Percentiles rank a stretch among this genome's conserved stretches.
Evolutionary conservation across 305 asterid genomes (phyloP).

Genomic region (Fraxinus greggii): DNA sequence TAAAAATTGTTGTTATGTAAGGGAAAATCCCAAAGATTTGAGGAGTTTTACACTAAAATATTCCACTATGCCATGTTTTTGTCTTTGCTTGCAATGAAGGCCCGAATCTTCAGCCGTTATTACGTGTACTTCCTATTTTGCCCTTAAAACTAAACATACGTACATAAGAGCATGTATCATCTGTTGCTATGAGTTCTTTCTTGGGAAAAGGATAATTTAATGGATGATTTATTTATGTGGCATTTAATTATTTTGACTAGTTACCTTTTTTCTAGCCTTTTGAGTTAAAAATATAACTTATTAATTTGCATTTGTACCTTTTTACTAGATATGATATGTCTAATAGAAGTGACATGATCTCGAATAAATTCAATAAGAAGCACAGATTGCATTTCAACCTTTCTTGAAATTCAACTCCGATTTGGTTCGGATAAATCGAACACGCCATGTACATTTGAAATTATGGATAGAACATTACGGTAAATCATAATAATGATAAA

Average conservation of each 20-base stretch:
- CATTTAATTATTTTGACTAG: no score
- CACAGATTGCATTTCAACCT: no score
- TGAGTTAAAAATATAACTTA: no score
- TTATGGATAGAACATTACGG: background rate
- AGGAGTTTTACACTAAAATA: background rate
- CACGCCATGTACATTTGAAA: background rate
- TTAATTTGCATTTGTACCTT: background rate
- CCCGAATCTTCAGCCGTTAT: background rate
- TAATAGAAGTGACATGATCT: background rate
- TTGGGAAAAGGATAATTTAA: background rate
- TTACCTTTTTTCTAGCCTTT: no score
- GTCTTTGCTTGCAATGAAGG: background rate
- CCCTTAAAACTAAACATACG: background rate
- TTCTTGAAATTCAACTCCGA: background rate
- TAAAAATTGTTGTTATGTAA: constrained; percentile 10
- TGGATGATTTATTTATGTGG: background rate
- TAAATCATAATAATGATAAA: background rate
- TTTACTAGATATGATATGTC: background rate
- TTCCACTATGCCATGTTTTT: background rate
- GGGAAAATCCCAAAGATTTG: background rate
- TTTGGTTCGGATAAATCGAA: no score
- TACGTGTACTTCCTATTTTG: background rate
- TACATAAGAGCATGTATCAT: background rate
- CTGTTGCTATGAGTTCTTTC: background rate
- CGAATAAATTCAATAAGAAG: no score